A percentile compares a stretch with the other conserved stretches of the same genome.
Conservation (phyloP, 192 early-diverging fungal species). For the Gryganskiella cystojenkinii region DNA sequence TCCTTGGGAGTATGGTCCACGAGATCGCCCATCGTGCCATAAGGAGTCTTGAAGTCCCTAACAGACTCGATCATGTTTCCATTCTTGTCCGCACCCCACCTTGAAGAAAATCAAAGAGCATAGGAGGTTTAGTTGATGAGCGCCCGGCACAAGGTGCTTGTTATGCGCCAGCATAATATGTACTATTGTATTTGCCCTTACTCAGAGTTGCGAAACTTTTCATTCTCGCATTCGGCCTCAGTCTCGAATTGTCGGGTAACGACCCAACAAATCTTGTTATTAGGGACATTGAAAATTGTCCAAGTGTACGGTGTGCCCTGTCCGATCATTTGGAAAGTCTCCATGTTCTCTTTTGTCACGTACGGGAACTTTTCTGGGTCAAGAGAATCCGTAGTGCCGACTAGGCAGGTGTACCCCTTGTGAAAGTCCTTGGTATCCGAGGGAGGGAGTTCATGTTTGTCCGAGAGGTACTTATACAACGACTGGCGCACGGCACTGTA, state of each 20-base stretch:
- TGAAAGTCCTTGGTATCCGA: constrained; percentile 1
- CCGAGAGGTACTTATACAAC: constrained; percentile 1
- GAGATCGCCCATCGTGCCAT: neutral
- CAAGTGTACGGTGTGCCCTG: constrained; percentile 2
- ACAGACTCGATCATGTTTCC: neutral
- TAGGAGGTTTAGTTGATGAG: no score
- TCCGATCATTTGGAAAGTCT: neutral
- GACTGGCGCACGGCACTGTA: constrained; percentile 13
- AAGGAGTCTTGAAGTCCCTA: neutral
- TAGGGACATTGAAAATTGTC: constrained; percentile 4
- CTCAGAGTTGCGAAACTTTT: neutral
- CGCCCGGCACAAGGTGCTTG: no score
- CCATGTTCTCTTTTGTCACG: no score
- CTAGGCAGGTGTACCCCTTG: neutral
- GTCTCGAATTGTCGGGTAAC: constrained; percentile 8
- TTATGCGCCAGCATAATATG: no score
- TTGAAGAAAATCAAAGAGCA: no score
- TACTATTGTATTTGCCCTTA: no score
- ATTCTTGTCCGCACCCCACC: neutral
- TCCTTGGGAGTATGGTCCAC: neutral
- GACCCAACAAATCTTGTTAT: constrained; percentile 15
- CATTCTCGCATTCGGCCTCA: neutral
- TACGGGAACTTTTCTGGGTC: constrained; percentile 18
- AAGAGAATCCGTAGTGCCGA: constrained; percentile 12
- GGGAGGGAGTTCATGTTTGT: neutral